Evolutionary conservation across 768 basidiomycete species (phyloP).

Genomic region (Lactarius sp.): DNA sequence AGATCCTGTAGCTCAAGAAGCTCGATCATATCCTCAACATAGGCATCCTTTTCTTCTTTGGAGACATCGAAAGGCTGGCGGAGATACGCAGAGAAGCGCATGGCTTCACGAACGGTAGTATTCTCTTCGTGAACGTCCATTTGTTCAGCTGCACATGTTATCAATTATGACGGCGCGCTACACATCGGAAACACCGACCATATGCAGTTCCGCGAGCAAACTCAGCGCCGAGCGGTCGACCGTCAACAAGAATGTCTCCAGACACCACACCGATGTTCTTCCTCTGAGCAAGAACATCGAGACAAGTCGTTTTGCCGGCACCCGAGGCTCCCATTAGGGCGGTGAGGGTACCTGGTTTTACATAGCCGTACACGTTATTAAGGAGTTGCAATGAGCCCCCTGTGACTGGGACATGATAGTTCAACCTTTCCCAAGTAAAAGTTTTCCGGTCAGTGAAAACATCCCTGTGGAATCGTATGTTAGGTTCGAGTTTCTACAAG

Average conservation of each 20-base stretch:
- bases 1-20: slow-evolving; percentile 81
- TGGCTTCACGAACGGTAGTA: slow-evolving; percentile 76
- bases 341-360: slow-evolving; percentile 70
- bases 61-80: slow-evolving; percentile 68
- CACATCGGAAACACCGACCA: slow-evolving; percentile 27
- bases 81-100: slow-evolving; percentile 82
- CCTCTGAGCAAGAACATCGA: slow-evolving; percentile 69
- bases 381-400: slow-evolving; percentile 58
- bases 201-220: slow-evolving; percentile 72
- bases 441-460: slow-evolving; percentile 38
- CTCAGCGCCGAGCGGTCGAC: slow-evolving; percentile 53
- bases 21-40: slow-evolving; percentile 81
- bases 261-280: slow-evolving; percentile 67
- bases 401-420: slow-evolving; percentile 71
- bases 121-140: slow-evolving; percentile 85
- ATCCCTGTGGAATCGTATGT: neutral
- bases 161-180: slow-evolving; percentile 28
- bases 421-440: slow-evolving; percentile 80
- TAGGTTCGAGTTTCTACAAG: neutral
- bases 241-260: slow-evolving; percentile 63
- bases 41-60: slow-evolving; percentile 69
- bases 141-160: slow-evolving; percentile 44
- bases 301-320: slow-evolving; percentile 75
- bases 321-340: slow-evolving; percentile 87
- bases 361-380: slow-evolving; percentile 74